Base-by-base conservation (phyloP, 768 basidiomycete species). In the Ramaria rubella region DNA sequence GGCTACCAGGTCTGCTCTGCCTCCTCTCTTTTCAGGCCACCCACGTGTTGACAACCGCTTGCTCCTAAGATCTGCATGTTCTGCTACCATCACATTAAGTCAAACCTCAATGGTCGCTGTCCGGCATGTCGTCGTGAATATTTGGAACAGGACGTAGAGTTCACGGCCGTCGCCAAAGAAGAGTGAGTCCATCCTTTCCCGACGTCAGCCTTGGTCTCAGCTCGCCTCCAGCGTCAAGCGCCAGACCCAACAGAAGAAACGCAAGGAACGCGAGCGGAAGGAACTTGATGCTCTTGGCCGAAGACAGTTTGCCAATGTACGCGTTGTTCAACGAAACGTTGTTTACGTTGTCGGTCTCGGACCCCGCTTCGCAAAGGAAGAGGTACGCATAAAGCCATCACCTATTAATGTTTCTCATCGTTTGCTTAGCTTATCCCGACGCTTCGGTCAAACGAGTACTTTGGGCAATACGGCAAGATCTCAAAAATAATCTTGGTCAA, bases 391-490 rank as follows among this genome's bases (percentile, higher is more conserved):
- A 36, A 14, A 29, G 14, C 55, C 14, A 19, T 43, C 45, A 7
- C 51, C 31, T 12, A 59, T 2, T 21, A 29, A 9, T 57, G 40
- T 40, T 5, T 45, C 56, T 58, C 49, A 58, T 59, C 27, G 26
- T n/a, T 49, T 50, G 68, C 57, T 49, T 60, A 92, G 93, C 82
- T 94, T 45, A 91, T 97, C 62, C 86, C 93, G 1, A 90, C 93
- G 12, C 74, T 99, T 38, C 90, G 95, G 45, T 94, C 92, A 5
- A 86, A 86, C 62, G 96, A 99, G 63, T 97, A 96, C 68, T 98
- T 98, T 68, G 96, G 96, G 9, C 94, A 96, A 68, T 99, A 97
- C 70, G 96, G 96, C 63, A 97, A 94, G 75, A 97, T 99, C 63
- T 83, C 87, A 42, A 95, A 95, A 75, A 91, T 99, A 48, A 77